Conservation (phyloP, 78 protist genomes). For the Dictyostelium capitatum region DNA sequence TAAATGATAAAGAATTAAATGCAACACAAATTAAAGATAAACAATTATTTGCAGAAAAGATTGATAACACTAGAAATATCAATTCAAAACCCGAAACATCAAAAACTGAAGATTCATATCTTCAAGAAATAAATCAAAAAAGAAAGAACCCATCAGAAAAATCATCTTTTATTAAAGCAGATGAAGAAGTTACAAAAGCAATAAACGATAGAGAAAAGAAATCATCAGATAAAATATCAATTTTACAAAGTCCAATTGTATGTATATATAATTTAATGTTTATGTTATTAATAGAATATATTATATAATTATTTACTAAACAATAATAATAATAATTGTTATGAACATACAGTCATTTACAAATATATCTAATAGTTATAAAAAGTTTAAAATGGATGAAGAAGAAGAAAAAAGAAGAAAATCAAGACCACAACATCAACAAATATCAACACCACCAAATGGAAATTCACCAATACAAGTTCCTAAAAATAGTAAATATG, state of each 20-base stretch:
- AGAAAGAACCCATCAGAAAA: conserved; percentile 22
- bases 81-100: conserved; percentile 11
- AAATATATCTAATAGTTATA: conserved; percentile 36
- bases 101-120: conserved; percentile 17
- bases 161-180: conserved; percentile 22
- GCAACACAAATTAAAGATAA: conserved; percentile 14
- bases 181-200: conserved; percentile 34
- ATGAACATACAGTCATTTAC: conserved; percentile 1
- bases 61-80: conserved; percentile 3
- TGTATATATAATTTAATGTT: neutral
- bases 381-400: conserved; percentile 56
- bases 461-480: neutral
- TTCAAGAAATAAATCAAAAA: conserved; percentile 33
- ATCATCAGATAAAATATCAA: conserved; percentile 34
- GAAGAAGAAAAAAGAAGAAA: conserved; percentile 35
- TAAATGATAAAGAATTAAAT: conserved; percentile 27
- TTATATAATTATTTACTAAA: neutral
- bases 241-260: conserved; percentile 44
- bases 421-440: neutral
- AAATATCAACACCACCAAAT: neutral
- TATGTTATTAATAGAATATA: neutral
- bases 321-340: neutral
- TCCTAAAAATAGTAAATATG: conserved; percentile 3
- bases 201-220: conserved; percentile 44
- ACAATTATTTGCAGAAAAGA: neutral